These are phyloP conservation scores for Epichloe baconii DNA, from an alignment of 2,329 filamentous ascomycete species.

Conservation along the genomic window DNA sequence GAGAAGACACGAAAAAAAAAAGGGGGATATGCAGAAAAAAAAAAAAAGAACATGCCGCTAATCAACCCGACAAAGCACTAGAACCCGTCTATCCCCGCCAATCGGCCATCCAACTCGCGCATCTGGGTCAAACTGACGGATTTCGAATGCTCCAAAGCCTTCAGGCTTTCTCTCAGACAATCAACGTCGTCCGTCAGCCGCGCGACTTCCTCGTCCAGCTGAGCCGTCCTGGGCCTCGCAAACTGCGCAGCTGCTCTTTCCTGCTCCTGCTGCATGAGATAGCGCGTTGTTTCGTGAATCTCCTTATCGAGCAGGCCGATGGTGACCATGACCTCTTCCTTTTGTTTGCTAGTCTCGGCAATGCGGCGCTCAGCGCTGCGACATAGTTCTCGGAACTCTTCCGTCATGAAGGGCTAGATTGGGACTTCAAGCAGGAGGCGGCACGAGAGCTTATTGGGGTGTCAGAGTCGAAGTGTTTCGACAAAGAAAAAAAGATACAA, in stretches of 20 bases:
- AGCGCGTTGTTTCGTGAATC: slow-evolving; percentile 2
- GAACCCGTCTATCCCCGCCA: background rate
- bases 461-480: too few species aligned
- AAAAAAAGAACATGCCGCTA: background rate
- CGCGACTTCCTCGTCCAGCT: background rate
- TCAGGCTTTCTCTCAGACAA: background rate
- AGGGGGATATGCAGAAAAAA: background rate
- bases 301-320: slow-evolving; percentile 2
- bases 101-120: background rate
- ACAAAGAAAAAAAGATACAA: background rate
- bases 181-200: slow-evolving; percentile 2
- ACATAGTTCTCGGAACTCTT: background rate
- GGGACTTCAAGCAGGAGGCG: background rate
- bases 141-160: background rate
- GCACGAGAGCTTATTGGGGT: background rate
- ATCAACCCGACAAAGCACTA: background rate
- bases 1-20: too few species aligned
- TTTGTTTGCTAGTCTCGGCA: background rate
- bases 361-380: background rate
- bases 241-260: background rate
- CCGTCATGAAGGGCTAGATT: background rate
- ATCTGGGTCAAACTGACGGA: background rate
- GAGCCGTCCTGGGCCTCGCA: slow-evolving; percentile 1
- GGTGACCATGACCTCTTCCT: slow-evolving; percentile 1
- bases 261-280: slow-evolving; percentile 1